Conservation (phyloP, 768 basidiomycete genomes). For the Boletus huronensis region DNA sequence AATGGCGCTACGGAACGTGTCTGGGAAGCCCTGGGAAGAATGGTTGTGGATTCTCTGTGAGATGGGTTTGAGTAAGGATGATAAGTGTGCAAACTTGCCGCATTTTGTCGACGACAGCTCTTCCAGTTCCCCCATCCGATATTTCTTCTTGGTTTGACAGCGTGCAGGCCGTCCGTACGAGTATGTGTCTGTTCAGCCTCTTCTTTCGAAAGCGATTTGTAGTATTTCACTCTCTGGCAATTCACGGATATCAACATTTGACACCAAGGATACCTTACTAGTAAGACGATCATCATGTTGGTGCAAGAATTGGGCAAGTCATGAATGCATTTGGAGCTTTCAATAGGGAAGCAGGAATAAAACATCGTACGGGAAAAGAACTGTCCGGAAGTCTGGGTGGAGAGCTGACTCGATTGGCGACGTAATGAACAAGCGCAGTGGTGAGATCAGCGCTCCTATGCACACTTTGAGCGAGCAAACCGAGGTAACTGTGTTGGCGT, state of each 20-base stretch:
- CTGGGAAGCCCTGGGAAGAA: conserved; percentile 23
- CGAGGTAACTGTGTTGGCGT: not conserved
- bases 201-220: not conserved
- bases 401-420: not conserved
- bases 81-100: not conserved
- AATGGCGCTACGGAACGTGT: conserved; percentile 10
- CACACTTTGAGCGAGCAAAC: not conserved
- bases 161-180: not conserved
- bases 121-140: not conserved
- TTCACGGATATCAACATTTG: not conserved
- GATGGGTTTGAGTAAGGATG: not conserved
- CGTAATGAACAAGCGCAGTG: not conserved
- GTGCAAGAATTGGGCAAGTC: not conserved
- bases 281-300: not conserved
- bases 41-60: conserved; percentile 21
- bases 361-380: too few species aligned
- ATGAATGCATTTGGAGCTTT: not conserved
- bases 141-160: not conserved
- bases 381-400: not conserved
- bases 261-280: not conserved
- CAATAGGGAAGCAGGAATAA: not conserved
- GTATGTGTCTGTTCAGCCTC: not conserved
- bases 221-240: not conserved
- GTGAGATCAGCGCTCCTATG: too few species aligned
- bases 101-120: not conserved